A percentile compares a stretch with the other conserved stretches of the same genome.
phyloP scores from a whole-genome alignment of 2,329 filamentous ascomycete genomes.

The Podosphaera fusca region DNA sequence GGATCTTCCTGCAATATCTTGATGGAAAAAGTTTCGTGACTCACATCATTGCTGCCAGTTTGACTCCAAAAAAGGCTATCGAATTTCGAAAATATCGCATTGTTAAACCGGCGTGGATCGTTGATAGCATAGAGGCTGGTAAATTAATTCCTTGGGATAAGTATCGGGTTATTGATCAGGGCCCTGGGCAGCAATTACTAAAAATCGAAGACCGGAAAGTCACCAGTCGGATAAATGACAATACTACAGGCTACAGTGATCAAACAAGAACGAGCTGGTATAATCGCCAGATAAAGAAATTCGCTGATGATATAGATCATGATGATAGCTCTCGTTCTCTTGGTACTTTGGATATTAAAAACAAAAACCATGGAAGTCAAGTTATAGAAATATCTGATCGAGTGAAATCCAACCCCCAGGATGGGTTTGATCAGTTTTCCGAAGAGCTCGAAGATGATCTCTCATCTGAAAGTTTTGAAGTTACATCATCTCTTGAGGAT shows the following conservation, averaged over 20 bases:
- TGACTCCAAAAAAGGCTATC: slow-evolving; percentile 80
- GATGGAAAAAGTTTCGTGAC: slow-evolving; percentile 89
- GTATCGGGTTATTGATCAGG: slow-evolving; percentile 70
- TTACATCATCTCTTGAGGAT: slow-evolving; percentile 16
- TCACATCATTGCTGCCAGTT: slow-evolving; percentile 75
- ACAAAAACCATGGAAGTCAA: too few relatives aligned
- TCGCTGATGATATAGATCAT: neutral
- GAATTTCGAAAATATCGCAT: slow-evolving; percentile 78
- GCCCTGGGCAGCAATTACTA: slow-evolving; percentile 58
- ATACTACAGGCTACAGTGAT: slow-evolving; percentile 46
- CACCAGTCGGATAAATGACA: slow-evolving; percentile 38
- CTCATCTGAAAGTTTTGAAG: slow-evolving; percentile 13
- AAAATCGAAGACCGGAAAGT: slow-evolving; percentile 37
- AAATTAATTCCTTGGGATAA: slow-evolving; percentile 65
- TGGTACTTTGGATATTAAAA: too few relatives aligned
- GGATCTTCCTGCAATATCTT: slow-evolving; percentile 80
- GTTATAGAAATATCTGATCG: too few relatives aligned
- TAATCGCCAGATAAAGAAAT: slow-evolving; percentile 21
- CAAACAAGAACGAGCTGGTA: slow-evolving; percentile 73
- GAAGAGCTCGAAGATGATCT: slow-evolving; percentile 1
- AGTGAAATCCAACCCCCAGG: too few relatives aligned
- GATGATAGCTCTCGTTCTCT: neutral
- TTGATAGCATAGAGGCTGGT: slow-evolving; percentile 66
- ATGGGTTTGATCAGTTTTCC: too few relatives aligned
- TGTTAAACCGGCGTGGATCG: slow-evolving; percentile 84